These are phyloP conservation scores for Cryptococcus jaspeensis DNA, from an alignment of 1,284 basidiomycete species.

Conservation along the genomic window DNA sequence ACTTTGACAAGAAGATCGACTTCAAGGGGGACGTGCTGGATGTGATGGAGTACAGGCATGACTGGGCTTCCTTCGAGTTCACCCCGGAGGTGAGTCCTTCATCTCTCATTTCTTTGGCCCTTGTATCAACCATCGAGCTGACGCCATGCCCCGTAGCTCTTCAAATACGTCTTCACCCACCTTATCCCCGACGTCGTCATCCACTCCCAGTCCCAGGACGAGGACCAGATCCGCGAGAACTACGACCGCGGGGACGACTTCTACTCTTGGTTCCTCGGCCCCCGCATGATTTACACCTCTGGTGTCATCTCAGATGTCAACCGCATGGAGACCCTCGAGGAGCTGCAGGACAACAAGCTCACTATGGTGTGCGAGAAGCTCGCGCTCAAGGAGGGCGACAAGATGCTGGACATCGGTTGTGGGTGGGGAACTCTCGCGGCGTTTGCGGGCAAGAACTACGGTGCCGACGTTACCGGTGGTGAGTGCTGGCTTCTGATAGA, in stretches of 20 bases:
- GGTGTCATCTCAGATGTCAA: slow-evolving; percentile 79
- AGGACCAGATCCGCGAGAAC: slow-evolving; percentile 93
- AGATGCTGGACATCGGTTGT: slow-evolving; percentile 87
- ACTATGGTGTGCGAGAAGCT: slow-evolving; percentile 94
- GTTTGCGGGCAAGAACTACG: slow-evolving; percentile 96
- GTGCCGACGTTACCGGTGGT: slow-evolving; percentile 84
- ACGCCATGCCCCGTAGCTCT: slow-evolving; percentile 58
- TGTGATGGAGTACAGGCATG: slow-evolving; percentile 88
- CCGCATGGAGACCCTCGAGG: slow-evolving; percentile 81
- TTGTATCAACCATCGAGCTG: not conserved
- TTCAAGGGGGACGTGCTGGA: slow-evolving; percentile 97
- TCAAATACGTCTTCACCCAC: slow-evolving; percentile 88
- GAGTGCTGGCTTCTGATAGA: slow-evolving; percentile 11
- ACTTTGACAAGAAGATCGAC: slow-evolving; percentile 94
- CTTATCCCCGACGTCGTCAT: slow-evolving; percentile 90
- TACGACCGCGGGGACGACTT: slow-evolving; percentile 98
- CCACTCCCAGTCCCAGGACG: slow-evolving; percentile 87
- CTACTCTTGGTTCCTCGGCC: slow-evolving; percentile 69
- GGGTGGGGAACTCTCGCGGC: slow-evolving; percentile 96
- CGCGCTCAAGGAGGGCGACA: slow-evolving; percentile 75
- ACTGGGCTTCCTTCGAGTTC: slow-evolving; percentile 86
- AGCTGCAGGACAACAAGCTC: slow-evolving; percentile 98
- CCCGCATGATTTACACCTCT: slow-evolving; percentile 77
- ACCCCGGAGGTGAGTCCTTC: slow-evolving; percentile 39
- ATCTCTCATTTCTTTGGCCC: not conserved